phyloP scores from a whole-genome alignment of 179 eudicot species.

The Camellia oleifera region DNA sequence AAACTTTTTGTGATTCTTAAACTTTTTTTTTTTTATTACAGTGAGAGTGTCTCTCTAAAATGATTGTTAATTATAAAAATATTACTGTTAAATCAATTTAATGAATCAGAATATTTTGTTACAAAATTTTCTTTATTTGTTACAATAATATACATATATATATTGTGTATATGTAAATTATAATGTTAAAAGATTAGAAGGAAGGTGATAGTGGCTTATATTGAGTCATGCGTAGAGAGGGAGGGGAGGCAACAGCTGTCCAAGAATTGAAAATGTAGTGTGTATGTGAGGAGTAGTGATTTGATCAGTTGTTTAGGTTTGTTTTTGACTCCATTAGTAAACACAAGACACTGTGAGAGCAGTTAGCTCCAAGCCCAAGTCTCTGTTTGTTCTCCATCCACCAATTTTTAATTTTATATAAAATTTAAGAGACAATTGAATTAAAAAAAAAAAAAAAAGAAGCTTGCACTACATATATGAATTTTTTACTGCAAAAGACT shows the following conservation, averaged over 20 bases:
- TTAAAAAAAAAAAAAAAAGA: no score
- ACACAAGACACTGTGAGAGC: background rate
- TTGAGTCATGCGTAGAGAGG: constrained; percentile 16
- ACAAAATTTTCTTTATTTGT: no score
- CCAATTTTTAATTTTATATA: background rate
- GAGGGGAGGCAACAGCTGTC: constrained; percentile 8
- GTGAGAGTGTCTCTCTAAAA: no score
- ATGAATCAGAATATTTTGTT: no score
- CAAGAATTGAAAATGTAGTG: background rate
- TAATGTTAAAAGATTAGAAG: background rate
- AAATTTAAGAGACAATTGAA: background rate
- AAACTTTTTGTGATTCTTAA: no score
- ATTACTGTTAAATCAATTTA: no score
- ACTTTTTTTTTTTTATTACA: no score
- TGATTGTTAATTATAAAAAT: no score
- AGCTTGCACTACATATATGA: no score
- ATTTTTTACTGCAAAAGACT: background rate
- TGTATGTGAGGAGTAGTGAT: background rate
- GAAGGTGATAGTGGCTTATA: background rate
- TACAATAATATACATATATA: no score
- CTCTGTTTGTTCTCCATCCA: background rate
- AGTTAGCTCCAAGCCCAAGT: constrained; percentile 1
- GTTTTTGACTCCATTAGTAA: no score
- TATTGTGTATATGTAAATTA: no score
- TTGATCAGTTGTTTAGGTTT: background rate